Conservation (phyloP, 306 rosid genomes). For the Vachellia pachyceras region DNA sequence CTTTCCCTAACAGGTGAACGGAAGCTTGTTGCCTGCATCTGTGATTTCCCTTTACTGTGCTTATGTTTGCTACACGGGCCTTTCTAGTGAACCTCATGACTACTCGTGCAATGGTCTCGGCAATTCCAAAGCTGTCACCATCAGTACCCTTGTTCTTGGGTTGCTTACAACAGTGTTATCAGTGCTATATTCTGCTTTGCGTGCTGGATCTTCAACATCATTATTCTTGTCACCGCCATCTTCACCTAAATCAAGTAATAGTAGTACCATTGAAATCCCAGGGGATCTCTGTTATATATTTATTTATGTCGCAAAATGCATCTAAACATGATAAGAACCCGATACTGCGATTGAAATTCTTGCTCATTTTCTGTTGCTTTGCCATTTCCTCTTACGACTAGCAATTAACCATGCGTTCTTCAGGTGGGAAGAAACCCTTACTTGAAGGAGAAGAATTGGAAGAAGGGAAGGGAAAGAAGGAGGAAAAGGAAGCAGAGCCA, state of each 20-base stretch:
- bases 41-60: constrained; percentile 92
- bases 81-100: constrained; percentile 82
- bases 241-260: constrained; percentile 76
- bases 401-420: not conserved
- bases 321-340: not conserved
- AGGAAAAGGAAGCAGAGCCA: constrained; percentile 67
- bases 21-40: constrained; percentile 96
- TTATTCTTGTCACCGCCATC: constrained; percentile 90
- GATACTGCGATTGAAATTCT: not conserved
- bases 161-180: constrained; percentile 87
- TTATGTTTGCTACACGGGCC: constrained; percentile 90
- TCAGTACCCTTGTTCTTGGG: constrained; percentile 84
- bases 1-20: constrained; percentile 70
- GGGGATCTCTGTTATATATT: constrained; percentile 19
- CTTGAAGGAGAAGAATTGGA: constrained; percentile 69
- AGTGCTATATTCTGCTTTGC: constrained; percentile 90
- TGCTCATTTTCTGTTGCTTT: not conserved
- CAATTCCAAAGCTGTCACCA: constrained; percentile 70
- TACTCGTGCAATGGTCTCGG: constrained; percentile 89
- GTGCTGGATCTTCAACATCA: constrained; percentile 93
- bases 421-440: constrained; percentile 74
- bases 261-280: constrained; percentile 32
- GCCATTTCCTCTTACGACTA: constrained; percentile 4
- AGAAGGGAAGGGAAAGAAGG: constrained; percentile 68
- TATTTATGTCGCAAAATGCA: not conserved